Evolutionary conservation across 495 filamentous ascomycete genomes (phyloP).

Genomic region (Neurospora sp.): DNA sequence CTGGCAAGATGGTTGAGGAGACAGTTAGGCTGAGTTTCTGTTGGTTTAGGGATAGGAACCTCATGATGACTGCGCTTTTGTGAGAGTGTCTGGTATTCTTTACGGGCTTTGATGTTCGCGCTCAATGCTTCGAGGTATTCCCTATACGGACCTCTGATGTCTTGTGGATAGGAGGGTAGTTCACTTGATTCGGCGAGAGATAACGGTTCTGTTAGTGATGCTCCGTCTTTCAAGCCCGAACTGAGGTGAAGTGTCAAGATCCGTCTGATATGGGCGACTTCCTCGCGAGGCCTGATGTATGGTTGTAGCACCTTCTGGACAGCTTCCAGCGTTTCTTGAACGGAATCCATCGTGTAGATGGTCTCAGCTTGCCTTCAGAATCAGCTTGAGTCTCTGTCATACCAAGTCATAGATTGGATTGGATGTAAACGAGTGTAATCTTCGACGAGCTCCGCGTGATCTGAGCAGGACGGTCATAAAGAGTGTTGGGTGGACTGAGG

Average conservation of each 20-base stretch:
- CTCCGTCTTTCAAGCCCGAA: slow-evolving; percentile 19
- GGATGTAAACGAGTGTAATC: not conserved
- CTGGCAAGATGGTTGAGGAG: slow-evolving; percentile 40
- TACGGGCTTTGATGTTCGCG: slow-evolving; percentile 45
- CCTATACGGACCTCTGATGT: slow-evolving; percentile 25
- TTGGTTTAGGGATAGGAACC: not conserved
- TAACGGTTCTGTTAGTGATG: slow-evolving; percentile 21
- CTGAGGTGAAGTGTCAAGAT: slow-evolving; percentile 30
- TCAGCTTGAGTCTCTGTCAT: not conserved
- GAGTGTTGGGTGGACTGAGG: not conserved
- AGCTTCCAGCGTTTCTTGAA: slow-evolving; percentile 7
- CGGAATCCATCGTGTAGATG: slow-evolving; percentile 1
- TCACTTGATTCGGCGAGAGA: slow-evolving; percentile 25
- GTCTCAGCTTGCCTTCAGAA: not conserved
- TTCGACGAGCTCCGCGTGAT: not conserved
- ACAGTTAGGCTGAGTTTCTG: slow-evolving; percentile 12
- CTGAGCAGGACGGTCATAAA: not conserved
- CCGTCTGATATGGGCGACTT: slow-evolving; percentile 31
- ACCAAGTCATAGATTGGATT: not conserved
- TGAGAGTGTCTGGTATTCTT: slow-evolving; percentile 31
- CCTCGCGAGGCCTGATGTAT: slow-evolving; percentile 33
- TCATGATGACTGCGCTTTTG: slow-evolving; percentile 8
- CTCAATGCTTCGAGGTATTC: slow-evolving; percentile 50
- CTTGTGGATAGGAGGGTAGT: slow-evolving; percentile 8
- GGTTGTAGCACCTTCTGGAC: slow-evolving; percentile 23